These are phyloP conservation scores for Moesziomyces sp. DNA, from an alignment of 1,284 basidiomycete species.

Conservation along the genomic window DNA sequence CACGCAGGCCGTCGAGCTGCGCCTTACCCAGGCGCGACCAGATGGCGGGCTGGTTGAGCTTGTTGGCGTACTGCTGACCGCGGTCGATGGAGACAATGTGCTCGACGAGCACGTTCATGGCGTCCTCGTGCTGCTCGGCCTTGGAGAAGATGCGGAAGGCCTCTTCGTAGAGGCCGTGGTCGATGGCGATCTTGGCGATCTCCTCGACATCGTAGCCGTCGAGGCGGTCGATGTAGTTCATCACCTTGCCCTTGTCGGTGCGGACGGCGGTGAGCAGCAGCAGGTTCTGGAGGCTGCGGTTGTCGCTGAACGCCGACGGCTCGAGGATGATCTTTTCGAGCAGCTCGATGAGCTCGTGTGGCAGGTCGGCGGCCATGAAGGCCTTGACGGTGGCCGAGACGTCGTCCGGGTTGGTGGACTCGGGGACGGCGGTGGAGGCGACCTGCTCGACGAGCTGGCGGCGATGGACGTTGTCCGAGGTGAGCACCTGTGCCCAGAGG, in stretches of 20 bases:
- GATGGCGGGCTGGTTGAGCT: conserved; percentile 94
- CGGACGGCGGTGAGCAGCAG: conserved; percentile 95
- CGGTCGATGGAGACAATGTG: conserved; percentile 98
- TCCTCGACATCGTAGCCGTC: conserved; percentile 93
- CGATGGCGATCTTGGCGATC: conserved; percentile 96
- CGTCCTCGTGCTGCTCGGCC: conserved; percentile 71
- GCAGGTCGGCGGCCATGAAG: conserved; percentile 95
- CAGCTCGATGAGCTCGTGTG: conserved; percentile 95
- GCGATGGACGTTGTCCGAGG: conserved; percentile 88
- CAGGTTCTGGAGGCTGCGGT: conserved; percentile 77
- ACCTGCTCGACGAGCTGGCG: conserved; percentile 95
- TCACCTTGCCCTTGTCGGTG: conserved; percentile 98
- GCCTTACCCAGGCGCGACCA: conserved; percentile 98
- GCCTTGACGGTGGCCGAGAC: conserved; percentile 99
- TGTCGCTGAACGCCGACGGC: conserved; percentile 96
- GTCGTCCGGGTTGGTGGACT: conserved; percentile 97
- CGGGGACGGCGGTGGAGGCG: conserved; percentile 83
- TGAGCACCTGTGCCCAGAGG: conserved; percentile 95
- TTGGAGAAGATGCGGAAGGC: conserved; percentile 74
- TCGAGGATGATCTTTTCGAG: conserved; percentile 99
- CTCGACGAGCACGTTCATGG: conserved; percentile 97
- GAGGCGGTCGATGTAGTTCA: conserved; percentile 97
- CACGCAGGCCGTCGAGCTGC: conserved; percentile 96
- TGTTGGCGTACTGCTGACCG: conserved; percentile 93
- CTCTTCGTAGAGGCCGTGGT: conserved; percentile 95